Conservation (phyloP, 2,329 filamentous ascomycete genomes). For the Calycina herbarum region DNA sequence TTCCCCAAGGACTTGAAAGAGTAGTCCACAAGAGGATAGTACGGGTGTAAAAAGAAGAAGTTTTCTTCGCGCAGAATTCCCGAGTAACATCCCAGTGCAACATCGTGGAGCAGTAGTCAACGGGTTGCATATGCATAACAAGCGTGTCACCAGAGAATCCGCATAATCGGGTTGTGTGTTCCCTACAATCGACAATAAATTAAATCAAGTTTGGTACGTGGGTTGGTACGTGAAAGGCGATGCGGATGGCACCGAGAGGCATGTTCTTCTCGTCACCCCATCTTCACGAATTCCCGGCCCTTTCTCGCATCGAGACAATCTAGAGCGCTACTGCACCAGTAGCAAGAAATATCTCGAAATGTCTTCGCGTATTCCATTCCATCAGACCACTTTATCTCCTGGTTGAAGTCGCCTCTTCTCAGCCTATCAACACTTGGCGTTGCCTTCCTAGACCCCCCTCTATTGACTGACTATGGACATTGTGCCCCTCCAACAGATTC, state of each 20-base stretch:
- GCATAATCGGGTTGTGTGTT: neutral
- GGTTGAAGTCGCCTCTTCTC: slow-evolving; percentile 2
- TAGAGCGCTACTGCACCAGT: slow-evolving; percentile 6
- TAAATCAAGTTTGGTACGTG: neutral
- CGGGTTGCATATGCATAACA: neutral
- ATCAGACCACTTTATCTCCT: slow-evolving; percentile 13
- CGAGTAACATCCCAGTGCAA: neutral
- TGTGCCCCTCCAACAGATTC: neutral
- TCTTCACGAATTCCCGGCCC: neutral
- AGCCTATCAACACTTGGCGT: slow-evolving; percentile 6
- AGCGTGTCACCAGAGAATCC: neutral
- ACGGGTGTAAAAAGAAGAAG: neutral
- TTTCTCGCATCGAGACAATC: slow-evolving; percentile 16
- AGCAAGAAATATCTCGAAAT: neutral
- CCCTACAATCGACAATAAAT: neutral
- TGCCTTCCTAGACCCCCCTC: neutral
- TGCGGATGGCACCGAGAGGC: neutral
- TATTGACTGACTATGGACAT: neutral
- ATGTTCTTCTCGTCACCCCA: neutral
- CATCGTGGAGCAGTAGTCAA: neutral
- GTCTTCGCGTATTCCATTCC: neutral
- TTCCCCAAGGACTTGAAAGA: neutral
- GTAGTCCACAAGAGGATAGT: too few relatives aligned
- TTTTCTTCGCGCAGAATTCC: neutral
- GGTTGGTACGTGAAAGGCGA: neutral